A percentile compares a stretch with the other conserved stretches of the same genome.
phyloP scores from a whole-genome alignment of 1,284 basidiomycete species.

The Leccinum subrobustum region DNA sequence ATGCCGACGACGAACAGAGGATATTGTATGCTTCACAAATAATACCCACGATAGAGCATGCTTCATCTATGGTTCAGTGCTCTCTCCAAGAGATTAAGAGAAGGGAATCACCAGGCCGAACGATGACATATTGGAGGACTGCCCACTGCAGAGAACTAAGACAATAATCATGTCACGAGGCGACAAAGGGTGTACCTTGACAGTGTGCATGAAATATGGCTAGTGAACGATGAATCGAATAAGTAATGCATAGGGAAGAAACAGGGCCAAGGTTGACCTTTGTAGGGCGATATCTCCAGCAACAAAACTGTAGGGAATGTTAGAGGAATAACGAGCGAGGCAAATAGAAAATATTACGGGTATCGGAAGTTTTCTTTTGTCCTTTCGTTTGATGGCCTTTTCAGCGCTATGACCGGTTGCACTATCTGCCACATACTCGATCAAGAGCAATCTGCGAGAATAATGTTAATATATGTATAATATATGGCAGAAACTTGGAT shows the following conservation, averaged over 20 bases:
- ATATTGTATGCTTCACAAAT: conserved; percentile 67
- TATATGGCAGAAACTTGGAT: conserved; percentile 9
- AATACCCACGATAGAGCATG: conserved; percentile 67
- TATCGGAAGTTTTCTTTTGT: conserved; percentile 72
- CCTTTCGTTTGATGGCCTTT: conserved; percentile 73
- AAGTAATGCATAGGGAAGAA: background rate
- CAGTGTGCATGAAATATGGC: conserved; percentile 86
- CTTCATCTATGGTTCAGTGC: conserved; percentile 19
- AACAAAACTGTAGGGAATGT: conserved; percentile 53
- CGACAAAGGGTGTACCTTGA: conserved; percentile 54
- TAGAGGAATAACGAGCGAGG: background rate
- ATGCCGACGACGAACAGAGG: conserved; percentile 64
- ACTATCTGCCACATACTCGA: conserved; percentile 80
- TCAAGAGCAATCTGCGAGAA: conserved; percentile 63
- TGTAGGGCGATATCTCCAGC: conserved; percentile 76
- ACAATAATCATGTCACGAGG: background rate
- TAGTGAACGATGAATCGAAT: conserved; percentile 26
- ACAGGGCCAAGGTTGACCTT: conserved; percentile 47
- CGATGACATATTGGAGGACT: conserved; percentile 81
- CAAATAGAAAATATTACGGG: conserved; percentile 45
- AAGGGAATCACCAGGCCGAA: conserved; percentile 59
- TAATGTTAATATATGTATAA: background rate
- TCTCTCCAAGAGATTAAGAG: conserved; percentile 28
- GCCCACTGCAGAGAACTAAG: conserved; percentile 52
- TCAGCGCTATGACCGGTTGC: conserved; percentile 58